These are phyloP conservation scores for Melanopsichium pennsylvanicum DNA, from an alignment of 1,284 basidiomycete genomes.

Conservation along the genomic window DNA sequence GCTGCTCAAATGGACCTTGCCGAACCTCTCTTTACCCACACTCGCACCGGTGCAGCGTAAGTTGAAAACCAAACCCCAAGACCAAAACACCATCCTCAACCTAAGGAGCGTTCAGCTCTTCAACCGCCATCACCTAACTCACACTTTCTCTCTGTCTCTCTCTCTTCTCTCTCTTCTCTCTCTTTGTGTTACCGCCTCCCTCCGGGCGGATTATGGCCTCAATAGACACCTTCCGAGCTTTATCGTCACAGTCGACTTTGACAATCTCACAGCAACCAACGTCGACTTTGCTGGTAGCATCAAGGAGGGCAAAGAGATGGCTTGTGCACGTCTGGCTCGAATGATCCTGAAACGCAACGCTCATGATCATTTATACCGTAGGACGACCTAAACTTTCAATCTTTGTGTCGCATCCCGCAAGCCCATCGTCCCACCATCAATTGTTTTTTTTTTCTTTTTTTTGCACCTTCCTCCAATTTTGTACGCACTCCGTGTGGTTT, in stretches of 20 bases:
- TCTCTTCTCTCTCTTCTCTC: background rate
- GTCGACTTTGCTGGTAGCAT: slow-evolving; percentile 1
- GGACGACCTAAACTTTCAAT: too few relatives aligned
- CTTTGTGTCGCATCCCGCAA: background rate
- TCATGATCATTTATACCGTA: too few relatives aligned
- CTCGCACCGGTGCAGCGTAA: slow-evolving; percentile 9
- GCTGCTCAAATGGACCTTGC: slow-evolving; percentile 5
- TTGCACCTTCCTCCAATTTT: too few relatives aligned
- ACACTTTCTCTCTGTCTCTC: background rate
- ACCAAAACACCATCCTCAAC: too few relatives aligned
- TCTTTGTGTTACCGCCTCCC: too few relatives aligned
- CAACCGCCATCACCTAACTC: too few relatives aligned
- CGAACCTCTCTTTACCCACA: slow-evolving; percentile 11
- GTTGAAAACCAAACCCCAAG: too few relatives aligned
- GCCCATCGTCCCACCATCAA: background rate
- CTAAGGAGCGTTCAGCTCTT: too few relatives aligned
- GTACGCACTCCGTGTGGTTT: background rate
- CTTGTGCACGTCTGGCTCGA: background rate
- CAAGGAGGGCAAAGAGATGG: slow-evolving; percentile 31
- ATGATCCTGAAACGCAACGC: slow-evolving; percentile 4
- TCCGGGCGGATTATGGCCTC: too few relatives aligned
- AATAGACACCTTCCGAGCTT: slow-evolving; percentile 16
- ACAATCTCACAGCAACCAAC: slow-evolving; percentile 1
- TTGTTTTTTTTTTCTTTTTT: background rate
- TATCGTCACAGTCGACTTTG: slow-evolving; percentile 8